A percentile compares a stretch with the other conserved stretches of the same genome.
phyloP scores from a whole-genome alignment of 306 rosid species.

The Alnus glutinosa region DNA sequence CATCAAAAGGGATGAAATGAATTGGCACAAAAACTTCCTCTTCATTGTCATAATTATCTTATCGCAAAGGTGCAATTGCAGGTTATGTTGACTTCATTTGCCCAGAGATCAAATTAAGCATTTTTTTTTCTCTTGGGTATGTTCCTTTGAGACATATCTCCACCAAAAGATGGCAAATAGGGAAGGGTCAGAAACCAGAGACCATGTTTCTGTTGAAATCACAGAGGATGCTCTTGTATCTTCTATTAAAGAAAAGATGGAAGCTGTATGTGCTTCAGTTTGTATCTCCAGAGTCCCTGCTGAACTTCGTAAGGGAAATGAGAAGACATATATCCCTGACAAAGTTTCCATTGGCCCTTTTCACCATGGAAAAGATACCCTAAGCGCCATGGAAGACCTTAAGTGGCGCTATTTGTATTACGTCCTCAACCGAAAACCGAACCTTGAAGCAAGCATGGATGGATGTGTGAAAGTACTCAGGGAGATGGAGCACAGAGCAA shows the following conservation, averaged over 20 bases:
- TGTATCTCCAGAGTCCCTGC: slow-evolving; percentile 48
- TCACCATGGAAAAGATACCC: slow-evolving; percentile 26
- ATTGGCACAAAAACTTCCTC: neutral
- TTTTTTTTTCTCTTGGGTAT: neutral
- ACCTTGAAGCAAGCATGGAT: slow-evolving; percentile 39
- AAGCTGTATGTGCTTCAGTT: slow-evolving; percentile 32
- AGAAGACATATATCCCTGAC: slow-evolving; percentile 26
- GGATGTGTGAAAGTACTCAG: slow-evolving; percentile 37
- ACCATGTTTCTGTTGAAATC: slow-evolving; percentile 18
- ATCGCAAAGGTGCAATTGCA: neutral
- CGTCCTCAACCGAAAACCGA: slow-evolving; percentile 46
- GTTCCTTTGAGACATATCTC: neutral
- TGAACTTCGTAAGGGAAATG: slow-evolving; percentile 1
- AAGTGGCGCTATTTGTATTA: slow-evolving; percentile 57
- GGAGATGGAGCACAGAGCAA: slow-evolving; percentile 44
- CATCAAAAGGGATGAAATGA: neutral
- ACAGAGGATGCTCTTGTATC: slow-evolving; percentile 35
- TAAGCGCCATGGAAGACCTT: slow-evolving; percentile 27
- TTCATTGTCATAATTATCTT: neutral
- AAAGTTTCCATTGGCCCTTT: slow-evolving; percentile 57
- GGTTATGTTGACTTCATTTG: neutral
- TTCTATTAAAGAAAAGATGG: slow-evolving; percentile 46
- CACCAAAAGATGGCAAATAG: slow-evolving; percentile 29
- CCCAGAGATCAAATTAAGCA: neutral
- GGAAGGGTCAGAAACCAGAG: slow-evolving; percentile 5